phyloP scores from a whole-genome alignment of 768 basidiomycete genomes.

The Phanerodontia chrysosporium region DNA sequence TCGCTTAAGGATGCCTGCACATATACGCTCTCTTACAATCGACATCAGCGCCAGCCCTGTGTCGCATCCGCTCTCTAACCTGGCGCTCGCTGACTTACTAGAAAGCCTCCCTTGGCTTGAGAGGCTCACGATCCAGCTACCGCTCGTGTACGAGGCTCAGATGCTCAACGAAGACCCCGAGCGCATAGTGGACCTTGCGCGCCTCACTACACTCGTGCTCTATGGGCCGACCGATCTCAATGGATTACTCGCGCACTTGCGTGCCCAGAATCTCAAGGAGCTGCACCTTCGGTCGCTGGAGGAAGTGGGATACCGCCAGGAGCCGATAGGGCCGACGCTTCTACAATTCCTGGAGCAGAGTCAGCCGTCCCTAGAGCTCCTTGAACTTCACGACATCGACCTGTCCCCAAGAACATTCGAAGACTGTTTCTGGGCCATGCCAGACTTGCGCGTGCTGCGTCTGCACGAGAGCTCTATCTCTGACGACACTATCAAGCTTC shows the following conservation, averaged over 20 bases:
- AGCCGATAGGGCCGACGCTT: slow-evolving; percentile 27
- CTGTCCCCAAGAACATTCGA: slow-evolving; percentile 35
- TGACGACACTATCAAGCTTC: slow-evolving; percentile 36
- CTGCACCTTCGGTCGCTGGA: slow-evolving; percentile 40
- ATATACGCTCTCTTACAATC: slow-evolving; percentile 15
- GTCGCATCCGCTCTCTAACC: slow-evolving; percentile 19
- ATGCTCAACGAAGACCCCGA: slow-evolving; percentile 12
- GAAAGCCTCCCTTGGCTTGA: slow-evolving; percentile 37
- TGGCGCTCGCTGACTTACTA: slow-evolving; percentile 26
- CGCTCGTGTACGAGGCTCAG: slow-evolving; percentile 23
- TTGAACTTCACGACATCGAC: slow-evolving; percentile 49
- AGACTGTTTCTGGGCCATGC: slow-evolving; percentile 32
- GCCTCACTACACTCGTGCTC: slow-evolving; percentile 28
- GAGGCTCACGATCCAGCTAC: slow-evolving; percentile 37
- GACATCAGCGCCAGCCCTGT: slow-evolving; percentile 13
- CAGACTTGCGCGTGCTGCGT: slow-evolving; percentile 42
- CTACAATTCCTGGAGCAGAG: slow-evolving; percentile 29
- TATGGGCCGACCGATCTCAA: slow-evolving; percentile 29
- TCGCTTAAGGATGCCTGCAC: slow-evolving; percentile 29
- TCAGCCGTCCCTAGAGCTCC: slow-evolving; percentile 29
- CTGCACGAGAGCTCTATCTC: slow-evolving; percentile 58
- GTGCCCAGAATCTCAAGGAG: slow-evolving; percentile 31
- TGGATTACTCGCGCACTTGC: slow-evolving; percentile 25
- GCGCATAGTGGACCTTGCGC: slow-evolving; percentile 19
- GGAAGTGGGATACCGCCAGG: slow-evolving; percentile 30